Evolutionary conservation across 2,329 filamentous ascomycete genomes (phyloP).

Genomic region (Pseudopithomyces maydicus): DNA sequence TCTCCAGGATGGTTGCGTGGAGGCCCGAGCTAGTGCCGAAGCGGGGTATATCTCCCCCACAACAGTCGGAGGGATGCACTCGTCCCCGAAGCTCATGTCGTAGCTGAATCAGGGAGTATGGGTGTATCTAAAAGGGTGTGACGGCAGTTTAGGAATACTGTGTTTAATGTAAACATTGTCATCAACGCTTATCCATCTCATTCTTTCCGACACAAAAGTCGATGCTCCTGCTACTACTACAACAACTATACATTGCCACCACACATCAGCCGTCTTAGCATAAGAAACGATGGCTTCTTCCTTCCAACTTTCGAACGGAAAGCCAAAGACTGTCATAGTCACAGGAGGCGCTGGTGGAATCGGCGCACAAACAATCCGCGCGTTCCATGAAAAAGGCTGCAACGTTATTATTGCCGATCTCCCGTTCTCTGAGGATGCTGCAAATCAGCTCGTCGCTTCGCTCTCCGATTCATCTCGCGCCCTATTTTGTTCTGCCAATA

Average conservation of each 20-base stretch:
- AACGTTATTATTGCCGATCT: slow-evolving; percentile 49
- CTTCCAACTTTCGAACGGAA: slow-evolving; percentile 18
- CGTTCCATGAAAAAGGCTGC: slow-evolving; percentile 44
- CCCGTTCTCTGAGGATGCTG: slow-evolving; percentile 24
- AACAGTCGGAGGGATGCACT: background rate
- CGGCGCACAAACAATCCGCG: slow-evolving; percentile 45
- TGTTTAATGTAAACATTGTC: no score
- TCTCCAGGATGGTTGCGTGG: slow-evolving; percentile 6
- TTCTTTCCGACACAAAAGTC: no score
- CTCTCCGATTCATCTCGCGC: slow-evolving; percentile 34
- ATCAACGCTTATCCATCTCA: no score
- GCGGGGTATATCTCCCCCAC: slow-evolving; percentile 12
- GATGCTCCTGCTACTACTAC: no score
- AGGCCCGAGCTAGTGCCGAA: background rate
- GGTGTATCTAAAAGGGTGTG: no score
- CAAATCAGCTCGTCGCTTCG: slow-evolving; percentile 34
- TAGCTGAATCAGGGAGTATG: no score
- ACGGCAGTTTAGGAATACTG: no score
- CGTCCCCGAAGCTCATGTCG: background rate
- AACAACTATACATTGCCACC: background rate
- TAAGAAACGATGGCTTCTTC: background rate
- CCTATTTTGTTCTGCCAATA: slow-evolving; percentile 44
- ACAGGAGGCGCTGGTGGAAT: slow-evolving; percentile 51
- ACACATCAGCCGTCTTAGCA: background rate
- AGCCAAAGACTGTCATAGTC: slow-evolving; percentile 47